Percentiles rank a stretch among this genome's conserved stretches.
phyloP scores from a whole-genome alignment of 2,329 filamentous ascomycete genomes.

The Zelopaecilomyces penicillatus region DNA sequence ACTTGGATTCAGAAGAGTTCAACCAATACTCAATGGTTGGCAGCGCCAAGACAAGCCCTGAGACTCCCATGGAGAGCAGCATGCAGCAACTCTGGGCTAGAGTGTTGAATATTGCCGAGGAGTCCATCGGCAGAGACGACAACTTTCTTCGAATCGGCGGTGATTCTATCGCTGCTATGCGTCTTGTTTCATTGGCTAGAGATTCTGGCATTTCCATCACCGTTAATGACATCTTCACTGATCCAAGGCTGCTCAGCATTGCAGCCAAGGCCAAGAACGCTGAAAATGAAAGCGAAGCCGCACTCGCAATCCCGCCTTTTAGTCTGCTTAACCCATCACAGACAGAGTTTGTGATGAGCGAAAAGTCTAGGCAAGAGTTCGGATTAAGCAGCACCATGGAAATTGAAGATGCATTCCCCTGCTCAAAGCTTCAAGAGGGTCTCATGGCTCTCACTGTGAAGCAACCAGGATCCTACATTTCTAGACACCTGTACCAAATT shows the following conservation, averaged over 20 bases:
- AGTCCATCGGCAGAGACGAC: background rate
- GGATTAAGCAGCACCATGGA: slow-evolving; percentile 3
- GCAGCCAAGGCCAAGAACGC: background rate
- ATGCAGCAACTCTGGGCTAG: slow-evolving; percentile 2
- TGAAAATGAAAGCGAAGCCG: background rate
- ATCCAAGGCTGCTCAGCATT: slow-evolving; percentile 1
- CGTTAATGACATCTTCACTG: slow-evolving; percentile 1
- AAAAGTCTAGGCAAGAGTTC: background rate
- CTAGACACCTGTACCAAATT: background rate
- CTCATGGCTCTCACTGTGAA: background rate
- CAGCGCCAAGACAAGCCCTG: slow-evolving; percentile 8
- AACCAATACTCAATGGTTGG: slow-evolving; percentile 15
- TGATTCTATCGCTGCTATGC: slow-evolving; percentile 5
- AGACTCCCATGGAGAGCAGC: slow-evolving; percentile 12
- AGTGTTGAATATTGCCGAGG: background rate
- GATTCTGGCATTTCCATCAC: background rate
- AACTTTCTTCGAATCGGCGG: slow-evolving; percentile 6
- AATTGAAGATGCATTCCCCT: background rate
- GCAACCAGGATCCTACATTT: background rate
- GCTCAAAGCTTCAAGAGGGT: background rate
- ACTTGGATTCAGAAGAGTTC: slow-evolving; percentile 5
- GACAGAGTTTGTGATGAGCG: background rate
- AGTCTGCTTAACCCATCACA: background rate
- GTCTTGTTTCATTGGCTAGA: background rate
- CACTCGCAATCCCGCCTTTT: background rate